These are phyloP conservation scores for Oryza australiensis DNA, from an alignment of 176 grass and related monocot genomes.

Conservation along the genomic window DNA sequence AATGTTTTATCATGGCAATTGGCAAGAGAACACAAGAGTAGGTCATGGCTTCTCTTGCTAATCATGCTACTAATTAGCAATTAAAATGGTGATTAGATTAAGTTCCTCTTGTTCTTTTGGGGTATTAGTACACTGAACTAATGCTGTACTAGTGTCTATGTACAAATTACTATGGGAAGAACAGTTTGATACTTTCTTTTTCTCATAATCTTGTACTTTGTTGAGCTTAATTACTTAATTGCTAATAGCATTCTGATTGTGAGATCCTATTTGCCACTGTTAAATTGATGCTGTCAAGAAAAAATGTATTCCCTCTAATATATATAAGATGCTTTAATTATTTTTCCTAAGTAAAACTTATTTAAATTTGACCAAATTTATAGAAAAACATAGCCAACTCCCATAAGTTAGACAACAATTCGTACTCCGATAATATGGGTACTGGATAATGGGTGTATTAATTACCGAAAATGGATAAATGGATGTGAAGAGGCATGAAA, in stretches of 20 bases:
- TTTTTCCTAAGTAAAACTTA: no score
- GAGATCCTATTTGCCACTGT: background rate
- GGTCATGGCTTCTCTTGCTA: background rate
- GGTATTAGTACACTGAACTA: background rate
- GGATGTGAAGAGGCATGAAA: background rate
- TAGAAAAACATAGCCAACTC: no score
- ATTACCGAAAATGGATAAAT: background rate
- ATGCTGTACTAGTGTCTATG: background rate
- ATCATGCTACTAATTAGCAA: background rate
- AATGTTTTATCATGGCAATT: no score
- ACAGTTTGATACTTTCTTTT: background rate
- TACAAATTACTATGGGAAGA: slow-evolving; percentile 7
- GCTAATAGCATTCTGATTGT: no score
- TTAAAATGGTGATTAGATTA: background rate
- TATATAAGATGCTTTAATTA: no score
- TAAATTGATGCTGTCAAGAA: background rate
- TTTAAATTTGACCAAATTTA: no score
- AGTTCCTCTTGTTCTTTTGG: slow-evolving; percentile 7
- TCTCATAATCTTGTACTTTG: background rate
- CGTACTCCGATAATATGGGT: background rate
- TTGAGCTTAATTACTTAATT: background rate
- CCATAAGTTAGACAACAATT: background rate
- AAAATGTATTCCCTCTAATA: no score
- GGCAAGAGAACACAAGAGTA: background rate
- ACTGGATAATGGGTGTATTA: background rate